Evolutionary conservation across 148 eudicot species (phyloP).

Genomic region (Chenopodium quinoa): DNA sequence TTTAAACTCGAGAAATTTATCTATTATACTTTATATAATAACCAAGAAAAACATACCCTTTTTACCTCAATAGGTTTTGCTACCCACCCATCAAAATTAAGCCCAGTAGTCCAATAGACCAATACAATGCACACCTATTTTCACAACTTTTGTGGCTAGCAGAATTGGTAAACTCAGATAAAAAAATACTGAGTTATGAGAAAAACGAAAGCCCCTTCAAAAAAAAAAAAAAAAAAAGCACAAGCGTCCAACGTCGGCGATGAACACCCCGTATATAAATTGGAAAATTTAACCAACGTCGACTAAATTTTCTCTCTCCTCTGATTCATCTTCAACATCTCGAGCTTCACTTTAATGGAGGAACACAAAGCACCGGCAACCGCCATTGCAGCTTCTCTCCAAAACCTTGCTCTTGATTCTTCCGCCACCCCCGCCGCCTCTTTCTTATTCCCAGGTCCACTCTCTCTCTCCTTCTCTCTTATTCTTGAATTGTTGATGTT

Average conservation of each 20-base stretch:
- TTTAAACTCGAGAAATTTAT: too few relatives aligned
- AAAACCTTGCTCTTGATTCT: slow-evolving; percentile 38
- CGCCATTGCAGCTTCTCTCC: slow-evolving; percentile 36
- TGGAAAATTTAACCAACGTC: background rate
- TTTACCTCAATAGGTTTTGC: too few relatives aligned
- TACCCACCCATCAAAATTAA: too few relatives aligned
- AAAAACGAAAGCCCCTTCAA: background rate
- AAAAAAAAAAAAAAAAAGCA: too few relatives aligned
- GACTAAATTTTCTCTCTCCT: background rate
- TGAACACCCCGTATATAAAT: background rate
- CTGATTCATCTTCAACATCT: background rate
- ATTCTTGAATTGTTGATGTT: background rate
- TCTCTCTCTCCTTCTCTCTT: slow-evolving; percentile 11
- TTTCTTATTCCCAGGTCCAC: slow-evolving; percentile 29
- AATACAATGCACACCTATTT: too few relatives aligned
- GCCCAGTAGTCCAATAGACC: too few relatives aligned
- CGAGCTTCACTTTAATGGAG: slow-evolving; percentile 37
- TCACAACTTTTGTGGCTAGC: too few relatives aligned
- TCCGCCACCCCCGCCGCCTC: slow-evolving; percentile 11
- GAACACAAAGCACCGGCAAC: slow-evolving; percentile 34
- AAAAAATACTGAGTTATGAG: too few relatives aligned
- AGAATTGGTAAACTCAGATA: too few relatives aligned
- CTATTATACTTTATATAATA: too few relatives aligned
- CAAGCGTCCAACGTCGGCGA: background rate
- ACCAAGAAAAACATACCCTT: too few relatives aligned